Conservation (phyloP, 2,329 filamentous ascomycete species). For the Xylariaceae sp. region DNA sequence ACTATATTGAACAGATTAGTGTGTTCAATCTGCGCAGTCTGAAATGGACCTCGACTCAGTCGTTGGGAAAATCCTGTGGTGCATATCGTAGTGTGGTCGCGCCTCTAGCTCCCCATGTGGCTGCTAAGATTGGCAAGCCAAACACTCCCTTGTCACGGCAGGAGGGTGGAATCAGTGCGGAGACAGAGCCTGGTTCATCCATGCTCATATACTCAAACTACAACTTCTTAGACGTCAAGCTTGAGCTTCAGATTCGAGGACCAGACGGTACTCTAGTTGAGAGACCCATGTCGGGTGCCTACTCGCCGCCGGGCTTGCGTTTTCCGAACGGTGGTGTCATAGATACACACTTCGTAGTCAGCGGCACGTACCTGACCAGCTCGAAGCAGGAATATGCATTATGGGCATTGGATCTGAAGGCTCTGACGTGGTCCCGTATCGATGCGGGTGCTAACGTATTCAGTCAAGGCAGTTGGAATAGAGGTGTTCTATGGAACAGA, state of each 20-base stretch:
- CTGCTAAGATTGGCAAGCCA: conserved; percentile 60
- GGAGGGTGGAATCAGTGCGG: conserved; percentile 47
- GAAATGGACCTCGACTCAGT: conserved; percentile 89
- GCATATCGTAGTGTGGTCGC: conserved; percentile 94
- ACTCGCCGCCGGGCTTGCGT: conserved; percentile 84
- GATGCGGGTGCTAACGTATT: conserved; percentile 93
- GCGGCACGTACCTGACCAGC: conserved; percentile 92
- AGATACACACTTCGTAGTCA: conserved; percentile 94
- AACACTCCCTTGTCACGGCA: conserved; percentile 38
- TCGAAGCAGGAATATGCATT: conserved; percentile 97
- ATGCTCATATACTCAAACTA: conserved; percentile 99
- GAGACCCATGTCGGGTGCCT: conserved; percentile 79
- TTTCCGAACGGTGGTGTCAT: conserved; percentile 96
- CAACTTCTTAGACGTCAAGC: conserved; percentile 94
- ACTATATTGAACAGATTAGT: conserved; percentile 98
- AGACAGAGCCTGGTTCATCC: conserved; percentile 55
- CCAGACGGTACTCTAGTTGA: conserved; percentile 80
- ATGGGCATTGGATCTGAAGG: conserved; percentile 87
- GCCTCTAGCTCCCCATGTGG: conserved; percentile 63
- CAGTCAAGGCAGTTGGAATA: conserved; percentile 95
- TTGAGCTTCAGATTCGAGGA: conserved; percentile 84
- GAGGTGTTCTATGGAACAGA: conserved; percentile 86
- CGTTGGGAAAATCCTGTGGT: conserved; percentile 85
- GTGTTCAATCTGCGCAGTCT: conserved; percentile 94
- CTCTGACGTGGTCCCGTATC: conserved; percentile 88